Base-by-base conservation (phyloP, 306 rosid species). In the Acacia acuminata region DNA sequence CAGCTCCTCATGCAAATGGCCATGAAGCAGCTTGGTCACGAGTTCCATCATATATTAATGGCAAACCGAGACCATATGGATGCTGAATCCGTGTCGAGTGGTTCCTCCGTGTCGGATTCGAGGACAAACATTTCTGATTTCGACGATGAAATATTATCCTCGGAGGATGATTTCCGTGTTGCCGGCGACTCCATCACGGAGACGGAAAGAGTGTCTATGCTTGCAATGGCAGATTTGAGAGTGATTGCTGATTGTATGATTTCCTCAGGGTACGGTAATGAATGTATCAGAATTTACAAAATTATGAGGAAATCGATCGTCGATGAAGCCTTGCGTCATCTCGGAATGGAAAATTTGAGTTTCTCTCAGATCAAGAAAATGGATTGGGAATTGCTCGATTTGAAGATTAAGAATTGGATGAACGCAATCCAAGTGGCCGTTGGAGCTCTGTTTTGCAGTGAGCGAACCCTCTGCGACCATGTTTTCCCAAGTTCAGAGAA, bases 1-100 rank as follows among this genome's bases (percentile, higher is more conserved):
- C 97, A 96, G 75, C 74, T 19, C 60, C 56, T 96, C 47, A 94
- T 96, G 99, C 96, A 91, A 84, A 70, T 87, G 5, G 94, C 98
- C 0, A 94, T 96, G 96, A 89, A 91, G 53, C 83, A 92, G n/a
- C 88, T 96, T 5, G 82, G 92, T 88, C 89, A 81, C 34, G 97
- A 96, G 82, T 96, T 93, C 27, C 78, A 90, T 34, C 88, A 64
- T 71, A 86, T 93, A 24, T 19, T 96, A 4, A 48, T 88, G 0
- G 34, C 80, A 13, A 93, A 86, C 11, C 79, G 92, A 8, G 85
- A 83, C 5, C 61, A 79, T 43, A 50, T 96, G 45, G 96, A 94
- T 6, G 81, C 92, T 0, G 94, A 91, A 80, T 82, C 93, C 0
- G 87, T 93, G 13, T 92, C 99, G 3, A 65, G 7, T 24, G 87